phyloP scores from a whole-genome alignment of 1,284 basidiomycete species.

The Agaricales sp. region DNA sequence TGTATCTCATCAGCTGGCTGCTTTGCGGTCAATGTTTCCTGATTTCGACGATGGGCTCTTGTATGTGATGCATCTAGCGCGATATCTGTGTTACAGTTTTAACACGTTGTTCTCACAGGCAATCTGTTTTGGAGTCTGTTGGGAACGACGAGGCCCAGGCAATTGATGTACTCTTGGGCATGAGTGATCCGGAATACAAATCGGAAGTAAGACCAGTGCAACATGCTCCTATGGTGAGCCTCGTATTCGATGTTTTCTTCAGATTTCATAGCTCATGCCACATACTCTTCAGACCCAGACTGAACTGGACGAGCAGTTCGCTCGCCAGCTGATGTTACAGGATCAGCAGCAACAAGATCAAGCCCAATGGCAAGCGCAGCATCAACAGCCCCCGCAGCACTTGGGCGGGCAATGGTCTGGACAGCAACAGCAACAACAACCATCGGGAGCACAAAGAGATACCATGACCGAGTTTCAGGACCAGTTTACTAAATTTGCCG shows the following conservation, averaged over 20 bases:
- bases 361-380: slow-evolving; percentile 21
- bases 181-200: slow-evolving; percentile 71
- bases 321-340: slow-evolving; percentile 56
- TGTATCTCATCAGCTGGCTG: slow-evolving; percentile 38
- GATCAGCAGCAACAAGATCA: slow-evolving; percentile 43
- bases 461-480: slow-evolving; percentile 62
- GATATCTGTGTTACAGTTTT: slow-evolving; percentile 1
- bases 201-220: slow-evolving; percentile 15
- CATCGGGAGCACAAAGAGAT: slow-evolving; percentile 23
- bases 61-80: slow-evolving; percentile 27
- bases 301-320: slow-evolving; percentile 67
- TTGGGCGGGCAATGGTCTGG: slow-evolving; percentile 10
- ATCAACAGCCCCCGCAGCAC: slow-evolving; percentile 15
- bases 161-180: slow-evolving; percentile 62
- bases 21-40: slow-evolving; percentile 65
- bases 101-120: slow-evolving; percentile 23
- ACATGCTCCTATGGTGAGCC: slow-evolving; percentile 5
- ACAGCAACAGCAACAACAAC: slow-evolving; percentile 13
- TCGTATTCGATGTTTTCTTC: slow-evolving; percentile 1
- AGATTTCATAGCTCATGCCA: background rate
- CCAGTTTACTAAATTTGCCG: slow-evolving; percentile 63
- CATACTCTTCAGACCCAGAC: slow-evolving; percentile 35
- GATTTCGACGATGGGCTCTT: slow-evolving; percentile 63
- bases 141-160: slow-evolving; percentile 57
- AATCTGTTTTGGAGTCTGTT: slow-evolving; percentile 60